Evolutionary conservation across 2,329 filamentous ascomycete species (phyloP).

Genomic region (Cephalotrichum gorgonifer): DNA sequence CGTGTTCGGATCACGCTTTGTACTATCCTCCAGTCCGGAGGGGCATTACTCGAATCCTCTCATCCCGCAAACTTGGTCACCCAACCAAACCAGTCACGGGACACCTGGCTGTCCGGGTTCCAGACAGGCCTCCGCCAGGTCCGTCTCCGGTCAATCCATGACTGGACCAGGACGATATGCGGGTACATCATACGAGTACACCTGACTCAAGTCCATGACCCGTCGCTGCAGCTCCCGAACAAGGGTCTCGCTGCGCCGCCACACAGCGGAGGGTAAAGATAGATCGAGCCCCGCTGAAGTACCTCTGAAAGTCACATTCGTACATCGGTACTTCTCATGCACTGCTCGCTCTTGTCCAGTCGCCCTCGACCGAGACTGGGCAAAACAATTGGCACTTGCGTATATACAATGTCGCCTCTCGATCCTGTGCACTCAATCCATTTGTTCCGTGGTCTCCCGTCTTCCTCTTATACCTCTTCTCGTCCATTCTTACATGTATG

Average conservation of each 20-base stretch:
- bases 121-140: background rate
- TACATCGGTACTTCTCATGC: constrained; percentile 1
- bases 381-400: background rate
- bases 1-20: too few relatives aligned
- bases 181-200: constrained; percentile 1
- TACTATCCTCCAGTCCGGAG: too few relatives aligned
- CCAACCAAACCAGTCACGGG: background rate
- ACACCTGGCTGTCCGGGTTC: background rate
- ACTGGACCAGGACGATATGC: background rate
- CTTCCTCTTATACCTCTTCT: background rate
- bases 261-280: background rate
- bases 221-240: constrained; percentile 2
- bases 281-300: background rate
- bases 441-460: background rate
- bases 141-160: background rate
- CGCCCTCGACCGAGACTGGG: background rate
- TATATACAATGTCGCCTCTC: constrained; percentile 7
- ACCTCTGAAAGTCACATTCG: constrained; percentile 3
- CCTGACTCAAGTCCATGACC: constrained; percentile 1
- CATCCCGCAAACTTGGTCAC: background rate
- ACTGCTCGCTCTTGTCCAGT: background rate
- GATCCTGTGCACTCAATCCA: background rate
- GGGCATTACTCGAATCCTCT: background rate
- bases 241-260: constrained; percentile 3
- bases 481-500: background rate